These are phyloP conservation scores for Streptanthus diversifolius DNA, from an alignment of 345 rosid genomes.

Conservation along the genomic window DNA sequence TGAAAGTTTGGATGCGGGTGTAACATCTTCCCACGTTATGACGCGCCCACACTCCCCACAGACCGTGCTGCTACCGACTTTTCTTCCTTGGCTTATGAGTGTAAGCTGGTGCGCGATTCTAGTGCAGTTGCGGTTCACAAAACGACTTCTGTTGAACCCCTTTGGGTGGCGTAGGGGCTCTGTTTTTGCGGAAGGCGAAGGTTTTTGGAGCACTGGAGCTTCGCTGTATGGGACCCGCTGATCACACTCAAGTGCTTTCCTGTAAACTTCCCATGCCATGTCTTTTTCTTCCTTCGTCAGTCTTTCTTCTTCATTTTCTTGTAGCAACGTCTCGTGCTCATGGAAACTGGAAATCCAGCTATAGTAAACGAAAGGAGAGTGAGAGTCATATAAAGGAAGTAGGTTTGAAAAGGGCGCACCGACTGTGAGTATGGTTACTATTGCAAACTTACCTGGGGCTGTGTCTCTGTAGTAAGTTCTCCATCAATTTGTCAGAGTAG, in stretches of 20 bases:
- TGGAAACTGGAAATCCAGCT: conserved; percentile 95
- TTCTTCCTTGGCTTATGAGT: conserved; percentile 85
- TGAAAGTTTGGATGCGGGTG: conserved; percentile 20
- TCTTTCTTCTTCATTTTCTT: conserved; percentile 98
- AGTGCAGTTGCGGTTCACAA: conserved; percentile 67
- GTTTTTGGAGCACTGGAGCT: conserved; percentile 43
- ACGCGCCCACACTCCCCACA: conserved; percentile 95
- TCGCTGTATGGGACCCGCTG: conserved; percentile 64
- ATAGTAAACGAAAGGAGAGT: background rate
- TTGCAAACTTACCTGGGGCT: conserved; percentile 55
- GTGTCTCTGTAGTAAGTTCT: conserved; percentile 68
- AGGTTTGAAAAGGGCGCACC: background rate
- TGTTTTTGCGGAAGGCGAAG: conserved; percentile 38
- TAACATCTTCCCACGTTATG: conserved; percentile 70
- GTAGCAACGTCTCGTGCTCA: conserved; percentile 94
- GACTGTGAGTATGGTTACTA: background rate
- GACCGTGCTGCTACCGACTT: conserved; percentile 65
- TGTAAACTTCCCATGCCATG: conserved; percentile 98
- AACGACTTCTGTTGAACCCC: conserved; percentile 51
- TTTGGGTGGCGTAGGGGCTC: conserved; percentile 25
- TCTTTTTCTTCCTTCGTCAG: conserved; percentile 98
- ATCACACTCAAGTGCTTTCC: conserved; percentile 73
- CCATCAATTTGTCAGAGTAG: conserved; percentile 90
- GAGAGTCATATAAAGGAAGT: background rate
- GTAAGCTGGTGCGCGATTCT: conserved; percentile 79